Conservation (phyloP, 225 moss, liverwort and hornwort species). For the Polytrichum commune region DNA sequence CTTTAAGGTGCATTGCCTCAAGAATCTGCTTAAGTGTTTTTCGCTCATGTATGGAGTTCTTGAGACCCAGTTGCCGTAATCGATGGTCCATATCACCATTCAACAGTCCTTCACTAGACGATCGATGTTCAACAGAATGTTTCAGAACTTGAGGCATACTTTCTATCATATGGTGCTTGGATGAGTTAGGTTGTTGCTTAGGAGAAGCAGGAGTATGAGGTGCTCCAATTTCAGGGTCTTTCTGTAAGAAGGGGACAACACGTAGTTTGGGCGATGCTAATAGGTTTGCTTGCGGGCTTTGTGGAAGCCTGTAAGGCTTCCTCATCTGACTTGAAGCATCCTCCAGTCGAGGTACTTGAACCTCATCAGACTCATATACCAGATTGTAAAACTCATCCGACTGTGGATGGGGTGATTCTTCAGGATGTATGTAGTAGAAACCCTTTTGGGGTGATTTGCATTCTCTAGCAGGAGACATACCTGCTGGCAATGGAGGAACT, state of each 20-base stretch:
- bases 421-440: slow-evolving; percentile 18
- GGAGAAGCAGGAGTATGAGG: slow-evolving; percentile 37
- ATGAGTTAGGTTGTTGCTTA: slow-evolving; percentile 32
- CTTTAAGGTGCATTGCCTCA: slow-evolving; percentile 47
- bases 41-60: slow-evolving; percentile 42
- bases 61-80: slow-evolving; percentile 35
- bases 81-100: slow-evolving; percentile 41
- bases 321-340: slow-evolving; percentile 16
- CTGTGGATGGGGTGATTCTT: slow-evolving; percentile 30
- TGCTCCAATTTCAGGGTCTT: slow-evolving; percentile 13
- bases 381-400: slow-evolving; percentile 31
- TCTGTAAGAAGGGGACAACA: slow-evolving; percentile 24
- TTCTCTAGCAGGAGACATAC: slow-evolving; percentile 28
- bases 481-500: slow-evolving; percentile 13
- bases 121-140: slow-evolving; percentile 26
- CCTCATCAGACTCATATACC: slow-evolving; percentile 26
- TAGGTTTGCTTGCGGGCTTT: slow-evolving; percentile 1
- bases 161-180: slow-evolving; percentile 42
- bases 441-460: slow-evolving; percentile 17
- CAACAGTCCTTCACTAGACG: slow-evolving; percentile 27
- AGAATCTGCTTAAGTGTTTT: slow-evolving; percentile 48
- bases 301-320: slow-evolving; percentile 8
- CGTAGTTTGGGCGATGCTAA: slow-evolving; percentile 19
- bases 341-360: slow-evolving; percentile 22
- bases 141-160: slow-evolving; percentile 47